These are phyloP conservation scores for Cydonia oblonga DNA, from an alignment of 331 rosid species.

Conservation along the genomic window DNA sequence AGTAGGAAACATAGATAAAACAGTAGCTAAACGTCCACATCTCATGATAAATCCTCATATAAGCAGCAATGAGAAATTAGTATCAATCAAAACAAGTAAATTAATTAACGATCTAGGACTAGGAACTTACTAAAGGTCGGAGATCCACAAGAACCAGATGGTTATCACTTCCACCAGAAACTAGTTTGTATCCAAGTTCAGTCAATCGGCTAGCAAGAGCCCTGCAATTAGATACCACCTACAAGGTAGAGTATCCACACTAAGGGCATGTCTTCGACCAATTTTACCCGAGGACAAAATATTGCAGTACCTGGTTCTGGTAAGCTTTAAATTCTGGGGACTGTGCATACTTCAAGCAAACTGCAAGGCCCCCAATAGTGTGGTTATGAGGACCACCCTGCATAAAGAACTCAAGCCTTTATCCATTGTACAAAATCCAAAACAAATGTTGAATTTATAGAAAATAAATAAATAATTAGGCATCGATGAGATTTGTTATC, in stretches of 20 bases:
- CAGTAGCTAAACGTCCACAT: not conserved
- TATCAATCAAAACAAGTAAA: not conserved
- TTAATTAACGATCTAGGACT: not conserved
- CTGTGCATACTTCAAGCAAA: constrained; percentile 72
- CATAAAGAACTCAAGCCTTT: constrained; percentile 7
- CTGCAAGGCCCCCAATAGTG: constrained; percentile 96
- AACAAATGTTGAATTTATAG: not conserved
- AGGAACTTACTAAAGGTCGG: constrained; percentile 70
- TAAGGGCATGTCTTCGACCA: not conserved
- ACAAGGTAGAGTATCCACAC: constrained; percentile 5
- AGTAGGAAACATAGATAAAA: not conserved
- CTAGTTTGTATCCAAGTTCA: constrained; percentile 70
- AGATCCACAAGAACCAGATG: constrained; percentile 89
- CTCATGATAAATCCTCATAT: not conserved
- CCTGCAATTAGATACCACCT: constrained; percentile 84
- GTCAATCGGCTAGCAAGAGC: constrained; percentile 64
- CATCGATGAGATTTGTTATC: not conserved
- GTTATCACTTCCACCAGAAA: constrained; percentile 94
- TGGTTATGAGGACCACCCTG: constrained; percentile 99
- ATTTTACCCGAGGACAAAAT: constrained; percentile 1
- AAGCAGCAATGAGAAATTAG: not conserved
- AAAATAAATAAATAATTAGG: not conserved
- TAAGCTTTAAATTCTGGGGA: constrained; percentile 68
- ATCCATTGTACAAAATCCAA: not conserved
- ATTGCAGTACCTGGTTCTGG: constrained; percentile 56